Base-by-base conservation (phyloP, 495 filamentous ascomycete genomes). In the Penicillium alfredii region DNA sequence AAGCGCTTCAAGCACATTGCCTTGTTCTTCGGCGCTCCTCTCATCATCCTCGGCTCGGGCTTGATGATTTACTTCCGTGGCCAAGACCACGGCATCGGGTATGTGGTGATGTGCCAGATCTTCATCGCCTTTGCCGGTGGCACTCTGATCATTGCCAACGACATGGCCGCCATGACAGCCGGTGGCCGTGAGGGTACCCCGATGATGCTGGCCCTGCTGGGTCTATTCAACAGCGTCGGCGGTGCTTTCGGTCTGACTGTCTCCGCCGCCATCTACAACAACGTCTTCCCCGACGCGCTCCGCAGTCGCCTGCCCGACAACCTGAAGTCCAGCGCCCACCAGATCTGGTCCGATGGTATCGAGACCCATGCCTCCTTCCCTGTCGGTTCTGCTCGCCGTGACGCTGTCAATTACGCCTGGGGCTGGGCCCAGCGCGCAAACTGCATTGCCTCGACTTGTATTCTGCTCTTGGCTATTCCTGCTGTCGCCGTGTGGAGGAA, bases 91-190 rank as follows among this genome's bases (percentile, higher is more conserved):
- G 52, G 66, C 26, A 65, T 87, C 22, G 82, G 80, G 15, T 85
- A 81, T 55, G 63, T 90, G 20, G 63, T 86, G 50, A 84, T 87
- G 78, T 82, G 75, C 50, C 81, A 88, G 56, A 82, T 88, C 51
- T 80, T 87, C 61, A 85, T 88, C 46, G 78, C 83, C 17, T 75
- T 89, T 35, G 66, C 70, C 9, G 82, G 80, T 11, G 78, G 78
- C 20, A 78, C 73, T 3, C 49, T 82, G 4, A 61, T 87, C 35
- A 82, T 88, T 50, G 70, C 66, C 32, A 71, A 82, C 45, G 76
- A 88, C 40, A 82, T 88, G 56, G 82, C 81, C 3, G 76, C 78
- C 56, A 84, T 88, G 81, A 80, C 83, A 1, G 76, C 73, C 3
- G 71, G 76, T 4, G 60, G 61, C 14, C 61, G 72, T 2, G 72